Evolutionary conservation across 108 stramenopile genomes (phyloP).

Genomic region (Nitzschia palea): DNA sequence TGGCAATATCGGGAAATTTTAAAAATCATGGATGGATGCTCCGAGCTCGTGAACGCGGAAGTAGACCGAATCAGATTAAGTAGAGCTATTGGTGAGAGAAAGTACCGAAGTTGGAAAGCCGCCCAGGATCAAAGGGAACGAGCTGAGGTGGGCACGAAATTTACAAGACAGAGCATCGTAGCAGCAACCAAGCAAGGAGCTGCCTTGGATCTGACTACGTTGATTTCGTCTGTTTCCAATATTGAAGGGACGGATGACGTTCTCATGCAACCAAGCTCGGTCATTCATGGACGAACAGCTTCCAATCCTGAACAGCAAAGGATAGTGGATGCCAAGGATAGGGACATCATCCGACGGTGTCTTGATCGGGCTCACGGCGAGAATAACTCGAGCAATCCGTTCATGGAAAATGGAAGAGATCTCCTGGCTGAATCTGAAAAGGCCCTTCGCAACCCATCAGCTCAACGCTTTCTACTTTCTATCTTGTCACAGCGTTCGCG

Average conservation of each 20-base stretch:
- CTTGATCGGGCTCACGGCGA: conserved; percentile 41
- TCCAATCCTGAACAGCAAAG: conserved; percentile 51
- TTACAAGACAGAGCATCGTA: conserved; percentile 8
- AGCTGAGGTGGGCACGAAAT: conserved; percentile 19
- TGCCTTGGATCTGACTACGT: conserved; percentile 28
- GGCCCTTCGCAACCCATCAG: conserved; percentile 78
- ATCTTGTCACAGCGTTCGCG: conserved; percentile 68
- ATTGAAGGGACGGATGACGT: conserved; percentile 36
- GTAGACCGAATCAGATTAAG: conserved; percentile 54
- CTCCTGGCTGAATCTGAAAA: conserved; percentile 74
- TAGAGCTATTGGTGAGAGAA: conserved; percentile 84
- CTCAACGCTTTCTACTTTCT: conserved; percentile 70
- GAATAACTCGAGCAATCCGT: conserved; percentile 29
- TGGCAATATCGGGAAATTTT: conserved; percentile 75
- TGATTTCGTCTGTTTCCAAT: conserved; percentile 34
- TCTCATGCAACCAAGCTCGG: conserved; percentile 18
- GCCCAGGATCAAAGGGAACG: conserved; percentile 52
- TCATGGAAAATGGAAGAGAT: conserved; percentile 68
- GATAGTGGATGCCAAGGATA: conserved; percentile 64
- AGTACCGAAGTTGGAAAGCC: conserved; percentile 69
- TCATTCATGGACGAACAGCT: conserved; percentile 33
- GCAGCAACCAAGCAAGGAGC: conserved; percentile 22
- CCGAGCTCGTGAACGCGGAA: background rate
- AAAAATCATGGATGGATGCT: conserved; percentile 23
- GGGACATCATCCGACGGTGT: conserved; percentile 72